Conservation (phyloP, 768 basidiomycete species). For the Brasilioporus rufonigricans region DNA sequence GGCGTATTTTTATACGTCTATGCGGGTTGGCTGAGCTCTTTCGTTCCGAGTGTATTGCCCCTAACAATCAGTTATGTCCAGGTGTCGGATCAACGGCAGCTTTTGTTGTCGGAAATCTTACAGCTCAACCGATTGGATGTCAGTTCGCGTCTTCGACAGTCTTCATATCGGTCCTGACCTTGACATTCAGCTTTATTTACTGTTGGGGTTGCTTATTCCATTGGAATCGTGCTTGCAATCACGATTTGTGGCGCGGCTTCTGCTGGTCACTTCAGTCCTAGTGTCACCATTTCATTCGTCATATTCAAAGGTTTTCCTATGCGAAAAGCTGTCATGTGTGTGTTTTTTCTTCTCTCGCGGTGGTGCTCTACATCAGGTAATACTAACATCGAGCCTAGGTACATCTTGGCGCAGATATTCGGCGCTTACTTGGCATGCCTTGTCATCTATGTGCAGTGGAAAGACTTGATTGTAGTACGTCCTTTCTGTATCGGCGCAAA, state of each 20-base stretch:
- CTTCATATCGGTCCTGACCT: not conserved
- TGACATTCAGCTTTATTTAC: conserved; percentile 47
- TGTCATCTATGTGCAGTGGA: conserved; percentile 62
- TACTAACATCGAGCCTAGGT: conserved; percentile 39
- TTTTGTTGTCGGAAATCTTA: conserved; percentile 46
- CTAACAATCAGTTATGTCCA: conserved; percentile 12
- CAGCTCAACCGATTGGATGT: conserved; percentile 49
- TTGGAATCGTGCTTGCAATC: conserved; percentile 61
- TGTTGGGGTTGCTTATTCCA: conserved; percentile 55
- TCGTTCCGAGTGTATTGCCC: not conserved
- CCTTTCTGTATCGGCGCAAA: conserved; percentile 43
- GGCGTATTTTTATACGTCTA: conserved; percentile 64
- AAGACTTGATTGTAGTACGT: conserved; percentile 44
- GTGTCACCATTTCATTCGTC: conserved; percentile 51
- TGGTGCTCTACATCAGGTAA: conserved; percentile 6
- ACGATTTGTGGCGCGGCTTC: conserved; percentile 50
- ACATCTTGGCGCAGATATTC: conserved; percentile 62
- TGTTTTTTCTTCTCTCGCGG: conserved; percentile 1
- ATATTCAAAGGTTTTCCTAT: conserved; percentile 56
- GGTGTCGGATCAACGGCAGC: conserved; percentile 56
- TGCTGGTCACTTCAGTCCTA: conserved; percentile 66
- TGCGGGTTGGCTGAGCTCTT: conserved; percentile 35
- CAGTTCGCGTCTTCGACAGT: conserved; percentile 23
- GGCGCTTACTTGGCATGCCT: conserved; percentile 65
- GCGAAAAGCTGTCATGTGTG: conserved; percentile 49